These are phyloP conservation scores for Taphrina flavorubra DNA, from an alignment of 1,139 yeast species.

Conservation along the genomic window DNA sequence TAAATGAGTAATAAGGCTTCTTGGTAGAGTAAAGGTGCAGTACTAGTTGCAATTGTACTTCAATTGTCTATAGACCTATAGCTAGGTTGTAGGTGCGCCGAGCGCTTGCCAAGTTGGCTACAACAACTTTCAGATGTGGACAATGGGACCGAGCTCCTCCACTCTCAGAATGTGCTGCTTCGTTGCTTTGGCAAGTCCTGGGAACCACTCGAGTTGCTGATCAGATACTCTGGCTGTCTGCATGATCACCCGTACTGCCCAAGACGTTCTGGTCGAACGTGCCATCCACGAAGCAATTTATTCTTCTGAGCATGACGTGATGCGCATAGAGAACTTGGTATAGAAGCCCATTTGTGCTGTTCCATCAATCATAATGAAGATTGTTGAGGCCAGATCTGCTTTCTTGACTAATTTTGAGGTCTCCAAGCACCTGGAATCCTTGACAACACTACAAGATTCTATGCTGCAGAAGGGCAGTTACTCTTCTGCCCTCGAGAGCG, in stretches of 20 bases:
- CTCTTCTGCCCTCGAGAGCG: constrained; percentile 35
- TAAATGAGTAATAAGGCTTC: too few relatives aligned
- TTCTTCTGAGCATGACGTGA: too few relatives aligned
- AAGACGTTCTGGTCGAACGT: too few relatives aligned
- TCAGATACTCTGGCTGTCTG: background rate
- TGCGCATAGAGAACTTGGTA: too few relatives aligned
- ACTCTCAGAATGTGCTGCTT: background rate
- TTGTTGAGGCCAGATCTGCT: constrained; percentile 37
- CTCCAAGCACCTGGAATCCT: constrained; percentile 31
- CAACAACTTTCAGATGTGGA: constrained; percentile 3
- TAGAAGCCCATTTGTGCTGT: background rate
- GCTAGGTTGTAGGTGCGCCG: too few relatives aligned
- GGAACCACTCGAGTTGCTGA: too few relatives aligned
- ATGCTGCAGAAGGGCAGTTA: constrained; percentile 28
- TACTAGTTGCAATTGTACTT: too few relatives aligned
- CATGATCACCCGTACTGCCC: background rate
- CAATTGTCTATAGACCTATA: too few relatives aligned
- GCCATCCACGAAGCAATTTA: too few relatives aligned
- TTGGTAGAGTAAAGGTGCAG: too few relatives aligned
- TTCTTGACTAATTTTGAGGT: constrained; percentile 42
- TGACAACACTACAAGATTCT: constrained; percentile 33
- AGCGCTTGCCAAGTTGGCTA: background rate
- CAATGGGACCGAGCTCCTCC: background rate
- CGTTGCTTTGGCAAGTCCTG: too few relatives aligned
- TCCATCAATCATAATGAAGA: constrained; percentile 21